Base-by-base conservation (phyloP, 1,139 yeast species). In the Geotrichum histeridarum region DNA sequence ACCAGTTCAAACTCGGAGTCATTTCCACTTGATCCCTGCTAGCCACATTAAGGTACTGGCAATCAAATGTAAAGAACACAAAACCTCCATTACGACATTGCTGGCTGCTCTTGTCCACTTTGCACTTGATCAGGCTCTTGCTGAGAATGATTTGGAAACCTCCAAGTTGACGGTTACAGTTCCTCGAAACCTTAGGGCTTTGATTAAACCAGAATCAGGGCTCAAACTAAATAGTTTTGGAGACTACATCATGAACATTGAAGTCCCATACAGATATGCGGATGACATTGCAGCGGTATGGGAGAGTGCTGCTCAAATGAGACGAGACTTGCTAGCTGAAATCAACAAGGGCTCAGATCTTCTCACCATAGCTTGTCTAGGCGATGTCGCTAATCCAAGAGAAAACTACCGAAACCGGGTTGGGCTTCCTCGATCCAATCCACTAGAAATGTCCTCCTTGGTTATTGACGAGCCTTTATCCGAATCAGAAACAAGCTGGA, bases 131-230 rank as follows among this genome's bases (percentile, higher is more conserved):
- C 12, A 35, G 38, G 18, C 53, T 11, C 37, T 50, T 6, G 8
- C 9, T 7, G 5, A 39, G 14, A 11, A n/a, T 8, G 51, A 39
- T 5, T 14, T 15, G 8, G 22, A 30, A 8, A 15, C 39, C n/a
- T 32, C 42, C 11, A n/a, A 9, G n/a, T 15, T 48, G 9, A 27
- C 18, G 6, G 31, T 8, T 18, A 31, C 41, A 4, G 30, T 50
- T 17, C 53, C 53, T 3, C 48, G 48, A 2, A 50, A 50, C 17
- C 48, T 50, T n/a, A 48, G 53, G n/a, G 38, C 53, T 6, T 22
- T 50, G 17, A 18, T 35, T 43, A 35, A 33, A 17, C 31, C 31
- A 11, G n/a, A 27, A 2, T 5, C 7, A 22, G 38, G 38, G 31
- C n/a, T 32, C 12, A 15, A 6, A 1, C 17, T 7, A 15, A 35